Evolutionary conservation across 768 basidiomycete genomes (phyloP).

Genomic region (Lactifluus hygrophoroides): DNA sequence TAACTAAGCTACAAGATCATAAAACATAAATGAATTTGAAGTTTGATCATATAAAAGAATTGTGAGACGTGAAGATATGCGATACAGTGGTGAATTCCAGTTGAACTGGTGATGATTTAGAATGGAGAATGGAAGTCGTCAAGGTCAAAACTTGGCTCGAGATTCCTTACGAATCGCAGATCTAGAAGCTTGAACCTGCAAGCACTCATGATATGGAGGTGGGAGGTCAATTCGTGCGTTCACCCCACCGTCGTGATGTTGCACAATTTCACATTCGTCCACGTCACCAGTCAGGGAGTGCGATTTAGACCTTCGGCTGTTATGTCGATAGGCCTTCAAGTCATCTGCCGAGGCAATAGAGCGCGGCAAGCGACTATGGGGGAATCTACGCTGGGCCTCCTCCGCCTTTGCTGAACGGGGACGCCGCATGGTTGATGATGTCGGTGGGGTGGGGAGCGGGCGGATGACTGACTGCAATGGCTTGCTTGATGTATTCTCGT

Average conservation of each 20-base stretch:
- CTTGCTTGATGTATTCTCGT: background rate
- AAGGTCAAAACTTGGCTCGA: background rate
- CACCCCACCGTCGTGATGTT: constrained; percentile 12
- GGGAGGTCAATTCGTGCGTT: constrained; percentile 8
- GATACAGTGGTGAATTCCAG: background rate
- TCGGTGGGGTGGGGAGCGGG: constrained; percentile 5
- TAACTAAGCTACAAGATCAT: constrained; percentile 7
- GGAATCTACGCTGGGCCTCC: background rate
- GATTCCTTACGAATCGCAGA: background rate
- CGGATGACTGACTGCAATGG: background rate
- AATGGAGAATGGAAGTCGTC: background rate
- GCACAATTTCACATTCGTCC: background rate
- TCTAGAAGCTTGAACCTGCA: background rate
- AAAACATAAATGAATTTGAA: background rate
- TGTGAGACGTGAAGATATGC: background rate
- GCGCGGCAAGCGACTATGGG: background rate
- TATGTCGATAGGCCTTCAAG: background rate
- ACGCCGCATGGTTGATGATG: background rate
- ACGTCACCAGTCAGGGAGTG: background rate
- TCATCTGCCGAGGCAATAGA: constrained; percentile 3
- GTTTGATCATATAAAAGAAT: background rate
- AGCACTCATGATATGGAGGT: constrained; percentile 17
- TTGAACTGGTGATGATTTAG: background rate
- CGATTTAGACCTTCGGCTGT: background rate
- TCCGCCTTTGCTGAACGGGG: constrained; percentile 1